Evolutionary conservation across 1,284 basidiomycete genomes (phyloP), one percentile per base, ranked within the genome.

Genomic region (Volvariella volvacea): DNA sequence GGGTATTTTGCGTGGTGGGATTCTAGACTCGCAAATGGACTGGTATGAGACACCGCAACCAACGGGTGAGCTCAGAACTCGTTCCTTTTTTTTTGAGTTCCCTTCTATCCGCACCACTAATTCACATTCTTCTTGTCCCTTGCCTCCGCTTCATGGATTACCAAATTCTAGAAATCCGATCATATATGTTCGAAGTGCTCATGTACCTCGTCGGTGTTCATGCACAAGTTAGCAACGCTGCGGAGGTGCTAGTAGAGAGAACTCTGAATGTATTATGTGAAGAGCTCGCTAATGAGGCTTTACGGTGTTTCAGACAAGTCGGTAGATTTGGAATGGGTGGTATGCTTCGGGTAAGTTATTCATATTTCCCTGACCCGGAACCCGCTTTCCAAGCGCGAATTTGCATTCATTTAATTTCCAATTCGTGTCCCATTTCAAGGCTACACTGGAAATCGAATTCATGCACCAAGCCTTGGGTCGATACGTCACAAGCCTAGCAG

Each of bases 381-480:
- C n/a, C 9, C 30, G 9, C n/a, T 31, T 9, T 31, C n/a, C 30
- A n/a, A 31, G 30, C n/a, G 30, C 30, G n/a, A 9, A n/a, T 31
- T 31, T 9, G 30, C 30, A 9, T 31, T 16, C 34, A 20, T 36
- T 15, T 36, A n/a, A 36, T 20, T 36, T 6, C 25, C 6, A 12
- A 6, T 28, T 6, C 6, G 25, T 6, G 12, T 12, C 41, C 38
- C 39, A 33, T 22, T 21, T 21, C 19, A 55, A 96, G 87, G 95
- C 96, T 2, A 99, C 96, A 2, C 80, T 99, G 22, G 96, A 99
- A 66, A 97, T 98, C 54, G 96, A 99, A 66, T 99, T 98, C 67
- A 82, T 98, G 67, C 94, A 99, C 64, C 95, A 98, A 67, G 94
- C 90, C 3, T 73, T 99, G 32, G 80, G 85, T 22, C 83, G 86